Conservation (phyloP, 495 filamentous ascomycete species). For the Neurospora pannonica region DNA sequence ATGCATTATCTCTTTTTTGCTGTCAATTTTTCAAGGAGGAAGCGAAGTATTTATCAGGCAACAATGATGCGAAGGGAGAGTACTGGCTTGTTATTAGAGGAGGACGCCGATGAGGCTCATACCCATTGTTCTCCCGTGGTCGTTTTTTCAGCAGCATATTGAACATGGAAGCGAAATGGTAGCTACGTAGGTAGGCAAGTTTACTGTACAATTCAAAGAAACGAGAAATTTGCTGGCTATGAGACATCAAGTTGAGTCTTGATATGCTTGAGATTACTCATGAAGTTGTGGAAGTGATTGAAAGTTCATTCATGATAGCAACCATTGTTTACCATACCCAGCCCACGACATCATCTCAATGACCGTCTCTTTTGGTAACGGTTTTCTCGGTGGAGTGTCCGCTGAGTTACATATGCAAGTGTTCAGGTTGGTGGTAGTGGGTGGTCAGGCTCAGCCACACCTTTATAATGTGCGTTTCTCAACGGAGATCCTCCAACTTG, state of each 20-base stretch:
- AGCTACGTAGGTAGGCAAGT: not conserved
- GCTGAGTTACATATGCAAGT: not conserved
- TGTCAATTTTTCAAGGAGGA: not conserved
- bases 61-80: not conserved
- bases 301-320: too few species aligned
- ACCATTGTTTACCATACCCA: too few species aligned
- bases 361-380: too few species aligned
- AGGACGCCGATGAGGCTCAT: not conserved
- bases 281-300: too few species aligned
- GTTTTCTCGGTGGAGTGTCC: too few species aligned
- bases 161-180: not conserved
- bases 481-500: not conserved
- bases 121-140: not conserved
- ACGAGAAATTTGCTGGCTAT: not conserved
- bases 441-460: not conserved
- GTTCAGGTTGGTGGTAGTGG: not conserved
- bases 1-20: not conserved
- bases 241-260: not conserved
- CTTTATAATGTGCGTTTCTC: not conserved
- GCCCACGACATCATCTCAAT: too few species aligned
- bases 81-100: not conserved
- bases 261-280: not conserved
- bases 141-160: not conserved
- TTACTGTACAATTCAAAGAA: not conserved
- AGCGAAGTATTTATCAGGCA: not conserved